These are phyloP conservation scores for Lachnellula occidentalis DNA, from an alignment of 2,329 filamentous ascomycete genomes.

Conservation along the genomic window DNA sequence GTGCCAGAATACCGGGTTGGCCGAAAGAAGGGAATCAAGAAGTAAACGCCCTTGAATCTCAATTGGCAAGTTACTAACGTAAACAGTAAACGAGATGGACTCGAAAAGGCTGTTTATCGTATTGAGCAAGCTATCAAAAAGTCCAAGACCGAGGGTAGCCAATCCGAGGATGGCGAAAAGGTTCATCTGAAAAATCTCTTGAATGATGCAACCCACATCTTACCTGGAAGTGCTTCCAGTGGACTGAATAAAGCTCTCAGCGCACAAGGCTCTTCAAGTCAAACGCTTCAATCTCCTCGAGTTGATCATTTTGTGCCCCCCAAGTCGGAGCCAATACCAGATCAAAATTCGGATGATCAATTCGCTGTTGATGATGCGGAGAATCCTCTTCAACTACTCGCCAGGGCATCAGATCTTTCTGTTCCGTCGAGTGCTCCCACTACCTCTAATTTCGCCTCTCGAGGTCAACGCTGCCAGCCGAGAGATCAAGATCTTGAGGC, in stretches of 20 bases:
- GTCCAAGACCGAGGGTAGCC: constrained; percentile 37
- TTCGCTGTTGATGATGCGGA: constrained; percentile 67
- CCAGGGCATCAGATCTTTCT: constrained; percentile 61
- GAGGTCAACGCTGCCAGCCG: constrained; percentile 25
- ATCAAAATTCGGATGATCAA: constrained; percentile 39
- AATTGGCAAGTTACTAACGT: constrained; percentile 13
- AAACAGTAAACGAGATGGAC: constrained; percentile 62
- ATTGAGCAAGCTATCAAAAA: constrained; percentile 64
- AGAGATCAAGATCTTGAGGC: constrained; percentile 47
- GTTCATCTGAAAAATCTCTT: constrained; percentile 45
- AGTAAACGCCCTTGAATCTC: constrained; percentile 42
- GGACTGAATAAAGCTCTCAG: constrained; percentile 7
- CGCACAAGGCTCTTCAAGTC: not conserved
- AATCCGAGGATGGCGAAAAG: constrained; percentile 38
- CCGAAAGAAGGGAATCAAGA: constrained; percentile 71
- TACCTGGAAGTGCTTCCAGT: constrained; percentile 24
- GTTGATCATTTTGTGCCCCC: not conserved
- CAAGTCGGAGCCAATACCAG: not conserved
- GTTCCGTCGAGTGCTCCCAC: constrained; percentile 10
- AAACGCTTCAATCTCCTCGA: not conserved
- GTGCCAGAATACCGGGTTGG: constrained; percentile 70
- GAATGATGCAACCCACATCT: constrained; percentile 39
- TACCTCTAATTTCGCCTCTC: not conserved
- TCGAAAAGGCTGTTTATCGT: constrained; percentile 69
- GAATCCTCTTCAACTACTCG: constrained; percentile 68